A percentile compares a stretch with the other conserved stretches of the same genome.
Conservation (phyloP, 2,329 filamentous ascomycete genomes). For the Trichoderma brevicompactum region DNA sequence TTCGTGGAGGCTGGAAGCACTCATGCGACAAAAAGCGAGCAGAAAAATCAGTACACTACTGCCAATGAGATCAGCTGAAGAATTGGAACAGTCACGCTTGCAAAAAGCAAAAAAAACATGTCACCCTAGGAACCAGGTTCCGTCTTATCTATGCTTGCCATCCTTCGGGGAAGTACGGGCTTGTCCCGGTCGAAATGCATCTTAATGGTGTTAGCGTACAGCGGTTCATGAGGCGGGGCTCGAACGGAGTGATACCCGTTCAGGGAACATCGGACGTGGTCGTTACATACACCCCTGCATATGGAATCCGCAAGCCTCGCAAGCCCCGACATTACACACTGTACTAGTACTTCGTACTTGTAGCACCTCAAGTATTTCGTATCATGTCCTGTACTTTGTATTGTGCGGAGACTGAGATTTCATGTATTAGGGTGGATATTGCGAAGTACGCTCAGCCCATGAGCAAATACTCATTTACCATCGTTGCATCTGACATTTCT, state of each 20-base stretch:
- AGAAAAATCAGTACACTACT: not conserved
- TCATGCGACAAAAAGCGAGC: not conserved
- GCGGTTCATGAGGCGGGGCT: not conserved
- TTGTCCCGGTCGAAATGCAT: not conserved
- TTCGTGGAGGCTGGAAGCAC: not conserved
- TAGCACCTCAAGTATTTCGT: no score
- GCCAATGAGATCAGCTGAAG: not conserved
- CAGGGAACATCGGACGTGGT: not conserved
- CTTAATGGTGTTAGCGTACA: not conserved
- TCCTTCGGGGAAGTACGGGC: constrained; percentile 3
- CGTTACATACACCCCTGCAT: not conserved
- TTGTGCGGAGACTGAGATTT: not conserved
- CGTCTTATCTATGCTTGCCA: not conserved
- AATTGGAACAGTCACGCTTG: not conserved
- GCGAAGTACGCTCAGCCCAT: not conserved
- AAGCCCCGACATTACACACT: not conserved
- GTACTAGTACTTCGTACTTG: not conserved
- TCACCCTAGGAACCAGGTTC: not conserved
- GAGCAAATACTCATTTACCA: not conserved
- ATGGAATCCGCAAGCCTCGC: not conserved
- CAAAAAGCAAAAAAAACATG: not conserved
- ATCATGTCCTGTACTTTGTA: not conserved
- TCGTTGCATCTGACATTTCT: not conserved
- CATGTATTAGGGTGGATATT: constrained; percentile 2
- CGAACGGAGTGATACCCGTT: not conserved